Base-by-base conservation (phyloP, 2,329 filamentous ascomycete species). In the Trichoderma aggressivum region DNA sequence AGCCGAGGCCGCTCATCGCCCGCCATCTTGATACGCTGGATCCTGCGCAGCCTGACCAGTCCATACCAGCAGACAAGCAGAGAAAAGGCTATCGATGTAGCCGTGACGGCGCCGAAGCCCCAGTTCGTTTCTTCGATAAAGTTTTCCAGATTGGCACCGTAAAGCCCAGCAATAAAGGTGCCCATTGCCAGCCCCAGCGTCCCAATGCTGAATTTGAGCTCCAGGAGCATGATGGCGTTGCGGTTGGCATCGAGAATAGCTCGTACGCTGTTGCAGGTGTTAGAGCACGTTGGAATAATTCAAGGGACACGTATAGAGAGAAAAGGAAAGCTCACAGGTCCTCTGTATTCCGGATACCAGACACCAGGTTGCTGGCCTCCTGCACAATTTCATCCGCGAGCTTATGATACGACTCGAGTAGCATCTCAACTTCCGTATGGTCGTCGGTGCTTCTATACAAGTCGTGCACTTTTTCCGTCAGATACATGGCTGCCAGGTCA, bases 61-160 rank as follows among this genome's bases (percentile, higher is more conserved):
- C 96, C 94, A 81, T 95, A 97, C 76, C 89, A 87, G 83, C 92
- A 95, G 65, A 97, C 92, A 10, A 94, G 76, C 69, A 91, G 87
- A 16, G 93, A 93, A 80, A 94, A 90, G 70, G 91, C 77, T 70
- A 91, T 87, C 71, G 93, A 97, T 72, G 88, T 84, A 21, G 84
- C 85, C 3, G 91, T 93, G 72, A 99, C 90, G 68, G 88, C 88
- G 60, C 86, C 87, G 80, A 99, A 98, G 12, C 95, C 96, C 81
- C 93, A 88, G 81, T 93, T 89, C 1, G 92, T 94, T 79, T 98
- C 95, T 84, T 99, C 96, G 76, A 98, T 94, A 81, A 98, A 98
- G 82, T 98, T 98, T 80, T 98, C 97, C 74, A 99, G 85, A 84
- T 99, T 99, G 94, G 98, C 98, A 76, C 96, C 96, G 86, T 98